Conservation (phyloP, 208 protist species). For the Crithidia brevicula region DNA sequence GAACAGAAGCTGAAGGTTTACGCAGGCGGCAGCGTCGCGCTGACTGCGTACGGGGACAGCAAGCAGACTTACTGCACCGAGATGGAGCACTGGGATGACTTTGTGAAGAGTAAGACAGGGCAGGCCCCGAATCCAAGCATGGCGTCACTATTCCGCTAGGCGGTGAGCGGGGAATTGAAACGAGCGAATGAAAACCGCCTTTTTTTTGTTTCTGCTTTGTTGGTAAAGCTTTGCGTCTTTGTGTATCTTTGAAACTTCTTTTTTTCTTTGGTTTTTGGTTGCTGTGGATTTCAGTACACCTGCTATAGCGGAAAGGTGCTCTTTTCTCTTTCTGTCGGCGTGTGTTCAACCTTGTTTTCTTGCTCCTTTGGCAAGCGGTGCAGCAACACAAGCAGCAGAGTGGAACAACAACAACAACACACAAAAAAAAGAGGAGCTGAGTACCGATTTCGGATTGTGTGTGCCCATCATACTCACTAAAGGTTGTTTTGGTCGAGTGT, state of each 20-base stretch:
- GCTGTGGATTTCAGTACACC: neutral
- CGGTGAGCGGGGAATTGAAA: neutral
- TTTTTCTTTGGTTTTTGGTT: neutral
- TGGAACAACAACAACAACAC: no score
- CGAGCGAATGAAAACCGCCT: neutral
- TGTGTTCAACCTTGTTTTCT: no score
- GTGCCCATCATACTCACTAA: no score
- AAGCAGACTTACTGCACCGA: constrained; percentile 51
- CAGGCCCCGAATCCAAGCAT: constrained; percentile 25
- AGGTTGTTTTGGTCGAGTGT: no score
- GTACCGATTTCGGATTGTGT: no score
- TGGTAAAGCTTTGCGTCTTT: neutral
- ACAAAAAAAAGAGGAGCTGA: no score
- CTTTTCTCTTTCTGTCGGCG: no score
- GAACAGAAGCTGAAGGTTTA: constrained; percentile 26
- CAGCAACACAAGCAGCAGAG: no score
- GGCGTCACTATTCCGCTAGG: constrained; percentile 30
- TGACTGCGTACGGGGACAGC: constrained; percentile 11
- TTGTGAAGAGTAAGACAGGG: constrained; percentile 22
- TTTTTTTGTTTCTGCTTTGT: neutral
- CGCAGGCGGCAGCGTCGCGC: constrained; percentile 30
- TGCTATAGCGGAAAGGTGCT: no score
- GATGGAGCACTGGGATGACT: constrained; percentile 65
- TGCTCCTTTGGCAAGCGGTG: no score
- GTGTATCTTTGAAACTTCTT: neutral